A percentile compares a stretch with the other conserved stretches of the same genome.
Evolutionary conservation across 2,329 filamentous ascomycete genomes (phyloP).

Genomic region (Aspergillus novofumigatus): DNA sequence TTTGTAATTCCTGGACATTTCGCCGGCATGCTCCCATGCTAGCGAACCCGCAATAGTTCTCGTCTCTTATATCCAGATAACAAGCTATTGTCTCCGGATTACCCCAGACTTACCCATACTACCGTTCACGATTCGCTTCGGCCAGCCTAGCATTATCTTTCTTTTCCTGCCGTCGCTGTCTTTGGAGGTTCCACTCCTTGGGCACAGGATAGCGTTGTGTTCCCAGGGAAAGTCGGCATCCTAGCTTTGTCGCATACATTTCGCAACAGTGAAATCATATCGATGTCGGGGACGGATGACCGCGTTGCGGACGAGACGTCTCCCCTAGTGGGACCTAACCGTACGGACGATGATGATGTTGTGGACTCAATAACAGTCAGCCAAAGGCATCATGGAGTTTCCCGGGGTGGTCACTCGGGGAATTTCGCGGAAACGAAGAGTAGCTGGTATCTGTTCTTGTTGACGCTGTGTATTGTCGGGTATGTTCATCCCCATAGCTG

Average conservation of each 20-base stretch:
- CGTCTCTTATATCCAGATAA: no score
- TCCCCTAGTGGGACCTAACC: slow-evolving; percentile 26
- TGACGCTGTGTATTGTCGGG: slow-evolving; percentile 82
- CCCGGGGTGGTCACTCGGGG: slow-evolving; percentile 42
- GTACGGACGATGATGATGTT: slow-evolving; percentile 14
- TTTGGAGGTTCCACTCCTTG: neutral
- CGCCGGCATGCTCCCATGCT: neutral
- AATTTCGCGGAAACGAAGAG: slow-evolving; percentile 62
- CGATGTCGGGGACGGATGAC: slow-evolving; percentile 16
- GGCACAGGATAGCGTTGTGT: neutral
- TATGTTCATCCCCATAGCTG: slow-evolving; percentile 26
- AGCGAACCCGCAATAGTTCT: neutral
- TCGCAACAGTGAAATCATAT: neutral
- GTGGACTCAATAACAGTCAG: slow-evolving; percentile 14
- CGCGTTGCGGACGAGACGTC: slow-evolving; percentile 22
- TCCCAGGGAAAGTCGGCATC: neutral
- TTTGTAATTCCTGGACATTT: neutral
- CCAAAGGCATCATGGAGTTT: slow-evolving; percentile 14
- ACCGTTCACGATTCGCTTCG: neutral
- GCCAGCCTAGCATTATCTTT: no score
- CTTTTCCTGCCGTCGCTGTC: no score
- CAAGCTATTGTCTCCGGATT: neutral
- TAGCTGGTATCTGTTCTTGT: slow-evolving; percentile 75
- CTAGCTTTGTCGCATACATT: neutral
- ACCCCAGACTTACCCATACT: neutral